phyloP scores from a whole-genome alignment of 768 basidiomycete genomes.

The Thelephora aurantiotincta region DNA sequence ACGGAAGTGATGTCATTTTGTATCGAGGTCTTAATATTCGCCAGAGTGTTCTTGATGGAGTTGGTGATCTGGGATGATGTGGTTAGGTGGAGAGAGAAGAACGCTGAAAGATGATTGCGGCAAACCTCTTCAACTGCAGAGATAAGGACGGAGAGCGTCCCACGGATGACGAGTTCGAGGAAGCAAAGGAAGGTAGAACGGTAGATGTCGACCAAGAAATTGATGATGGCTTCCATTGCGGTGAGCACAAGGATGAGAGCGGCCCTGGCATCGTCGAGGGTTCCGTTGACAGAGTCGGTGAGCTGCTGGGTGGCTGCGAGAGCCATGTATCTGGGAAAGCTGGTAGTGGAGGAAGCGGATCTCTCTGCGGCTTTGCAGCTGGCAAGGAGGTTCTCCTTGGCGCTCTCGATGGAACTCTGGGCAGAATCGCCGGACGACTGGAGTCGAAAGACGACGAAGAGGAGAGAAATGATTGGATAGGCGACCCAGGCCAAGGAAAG shows the following conservation, averaged over 20 bases:
- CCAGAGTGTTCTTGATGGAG: constrained; percentile 47
- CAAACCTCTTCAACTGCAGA: constrained; percentile 68
- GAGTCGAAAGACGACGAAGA: constrained; percentile 79
- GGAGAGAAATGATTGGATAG: constrained; percentile 77
- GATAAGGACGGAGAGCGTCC: constrained; percentile 68
- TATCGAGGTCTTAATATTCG: constrained; percentile 50
- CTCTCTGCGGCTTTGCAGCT: constrained; percentile 78
- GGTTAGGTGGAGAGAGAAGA: constrained; percentile 1
- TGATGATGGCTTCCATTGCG: constrained; percentile 76
- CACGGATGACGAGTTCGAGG: constrained; percentile 76
- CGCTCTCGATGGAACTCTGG: constrained; percentile 47
- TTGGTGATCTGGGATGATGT: constrained; percentile 43
- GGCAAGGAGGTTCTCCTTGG: constrained; percentile 64
- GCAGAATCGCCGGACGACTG: constrained; percentile 59
- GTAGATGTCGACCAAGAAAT: constrained; percentile 86
- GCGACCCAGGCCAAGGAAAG: constrained; percentile 86
- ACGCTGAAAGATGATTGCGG: too few relatives aligned
- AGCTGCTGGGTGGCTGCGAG: constrained; percentile 72
- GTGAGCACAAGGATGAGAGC: constrained; percentile 66
- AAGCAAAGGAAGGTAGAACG: constrained; percentile 92
- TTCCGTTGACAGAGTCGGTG: constrained; percentile 63
- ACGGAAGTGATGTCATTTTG: constrained; percentile 54
- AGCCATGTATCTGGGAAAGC: constrained; percentile 83
- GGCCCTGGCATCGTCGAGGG: constrained; percentile 62
- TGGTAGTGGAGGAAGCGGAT: constrained; percentile 70